Evolutionary conservation across 2,329 filamentous ascomycete genomes (phyloP).

Genomic region (Fusarium austroafricanum): DNA sequence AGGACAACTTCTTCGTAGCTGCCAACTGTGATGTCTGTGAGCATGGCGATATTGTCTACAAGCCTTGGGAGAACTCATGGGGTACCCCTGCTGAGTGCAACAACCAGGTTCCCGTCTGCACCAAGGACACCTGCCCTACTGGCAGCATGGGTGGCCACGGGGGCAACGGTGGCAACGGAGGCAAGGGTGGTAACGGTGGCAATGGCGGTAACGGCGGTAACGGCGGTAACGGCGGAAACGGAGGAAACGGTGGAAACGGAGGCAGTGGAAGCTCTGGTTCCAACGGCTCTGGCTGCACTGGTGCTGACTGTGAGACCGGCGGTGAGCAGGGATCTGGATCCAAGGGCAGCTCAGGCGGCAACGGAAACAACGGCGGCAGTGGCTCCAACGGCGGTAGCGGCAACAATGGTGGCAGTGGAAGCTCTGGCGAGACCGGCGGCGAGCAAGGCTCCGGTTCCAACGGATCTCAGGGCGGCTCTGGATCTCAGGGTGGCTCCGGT

Average conservation of each 20-base stretch:
- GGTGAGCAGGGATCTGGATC: no score
- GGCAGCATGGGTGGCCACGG: fast-evolving
- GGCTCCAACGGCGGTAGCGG: background rate
- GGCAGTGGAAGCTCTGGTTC: background rate
- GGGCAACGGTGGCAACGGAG: fast-evolving
- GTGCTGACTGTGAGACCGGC: background rate
- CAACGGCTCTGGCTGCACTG: background rate
- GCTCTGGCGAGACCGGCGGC: background rate
- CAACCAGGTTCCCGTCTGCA: conserved; percentile 12
- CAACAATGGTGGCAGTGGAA: background rate
- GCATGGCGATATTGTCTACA: conserved; percentile 37
- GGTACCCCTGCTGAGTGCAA: conserved; percentile 20
- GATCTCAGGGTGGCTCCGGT: background rate
- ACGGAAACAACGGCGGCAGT: background rate
- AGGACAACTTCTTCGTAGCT: conserved; percentile 32
- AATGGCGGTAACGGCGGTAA: background rate
- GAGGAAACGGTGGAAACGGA: background rate
- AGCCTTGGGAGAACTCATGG: conserved; percentile 37
- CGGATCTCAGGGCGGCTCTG: background rate
- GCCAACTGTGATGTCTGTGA: conserved; percentile 28
- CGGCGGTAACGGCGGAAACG: background rate
- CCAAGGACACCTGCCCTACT: conserved; percentile 10
- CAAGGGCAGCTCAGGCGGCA: no score
- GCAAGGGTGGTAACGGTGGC: background rate
- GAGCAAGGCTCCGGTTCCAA: background rate